Conservation (phyloP, 495 filamentous ascomycete species). For the Penicillium ochrochloron region DNA sequence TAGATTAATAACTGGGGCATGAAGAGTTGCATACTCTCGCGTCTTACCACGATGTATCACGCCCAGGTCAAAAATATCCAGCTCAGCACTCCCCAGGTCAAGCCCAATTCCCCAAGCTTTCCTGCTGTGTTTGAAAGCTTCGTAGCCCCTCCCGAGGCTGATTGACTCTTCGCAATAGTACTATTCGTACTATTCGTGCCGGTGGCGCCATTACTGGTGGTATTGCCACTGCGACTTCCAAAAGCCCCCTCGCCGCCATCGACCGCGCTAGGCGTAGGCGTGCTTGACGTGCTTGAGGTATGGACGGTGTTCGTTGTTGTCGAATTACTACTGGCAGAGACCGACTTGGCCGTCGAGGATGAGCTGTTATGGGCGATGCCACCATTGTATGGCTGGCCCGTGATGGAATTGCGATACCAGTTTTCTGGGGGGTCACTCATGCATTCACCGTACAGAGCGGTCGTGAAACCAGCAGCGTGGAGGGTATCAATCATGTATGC, state of each 20-base stretch:
- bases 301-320: not conserved
- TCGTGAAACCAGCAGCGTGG: not conserved
- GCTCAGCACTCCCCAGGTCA: not conserved
- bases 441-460: not conserved
- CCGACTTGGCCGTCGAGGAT: not conserved
- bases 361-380: not conserved
- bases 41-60: not conserved
- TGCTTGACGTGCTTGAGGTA: not conserved
- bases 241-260: not conserved
- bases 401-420: conserved; percentile 1
- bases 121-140: not conserved
- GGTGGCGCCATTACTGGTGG: not conserved
- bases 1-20: not conserved
- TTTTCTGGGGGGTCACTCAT: not conserved
- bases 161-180: not conserved
- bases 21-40: not conserved
- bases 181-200: not conserved
- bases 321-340: not conserved
- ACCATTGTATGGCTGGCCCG: not conserved
- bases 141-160: not conserved
- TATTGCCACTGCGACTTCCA: not conserved
- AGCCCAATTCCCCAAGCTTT: not conserved
- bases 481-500: not conserved
- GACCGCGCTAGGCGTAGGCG: not conserved
- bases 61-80: not conserved